These are phyloP conservation scores for Penicillium bialowiezense DNA, from an alignment of 495 filamentous ascomycete genomes.

Conservation along the genomic window DNA sequence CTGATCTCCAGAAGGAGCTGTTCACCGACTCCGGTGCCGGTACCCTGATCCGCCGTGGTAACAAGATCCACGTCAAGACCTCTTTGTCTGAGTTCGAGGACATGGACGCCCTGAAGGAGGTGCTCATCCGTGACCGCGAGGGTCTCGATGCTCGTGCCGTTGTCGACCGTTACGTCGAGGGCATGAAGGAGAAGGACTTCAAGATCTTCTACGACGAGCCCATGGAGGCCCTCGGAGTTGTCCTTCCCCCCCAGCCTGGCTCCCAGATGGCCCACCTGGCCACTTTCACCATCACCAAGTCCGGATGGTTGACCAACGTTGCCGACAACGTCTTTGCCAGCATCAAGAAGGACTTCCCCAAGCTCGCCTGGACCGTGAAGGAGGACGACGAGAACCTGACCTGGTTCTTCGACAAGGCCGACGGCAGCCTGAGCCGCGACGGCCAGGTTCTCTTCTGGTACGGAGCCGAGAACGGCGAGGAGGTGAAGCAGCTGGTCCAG, in stretches of 20 bases:
- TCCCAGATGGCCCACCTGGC: slow-evolving; percentile 70
- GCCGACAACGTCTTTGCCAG: slow-evolving; percentile 96
- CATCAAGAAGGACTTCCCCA: slow-evolving; percentile 89
- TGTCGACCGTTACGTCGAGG: slow-evolving; percentile 82
- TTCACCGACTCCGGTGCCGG: slow-evolving; percentile 96
- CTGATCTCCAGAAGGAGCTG: slow-evolving; percentile 90
- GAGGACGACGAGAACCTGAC: slow-evolving; percentile 95
- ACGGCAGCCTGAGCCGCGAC: slow-evolving; percentile 80
- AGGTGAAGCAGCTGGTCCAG: slow-evolving; percentile 81
- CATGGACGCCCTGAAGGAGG: slow-evolving; percentile 71
- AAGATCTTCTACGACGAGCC: slow-evolving; percentile 93
- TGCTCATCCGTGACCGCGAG: slow-evolving; percentile 81
- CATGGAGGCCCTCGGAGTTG: slow-evolving; percentile 95
- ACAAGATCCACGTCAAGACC: slow-evolving; percentile 77
- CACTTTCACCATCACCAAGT: slow-evolving; percentile 92
- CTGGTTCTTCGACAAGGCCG: slow-evolving; percentile 98
- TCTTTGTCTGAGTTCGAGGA: slow-evolving; percentile 78
- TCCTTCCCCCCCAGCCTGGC: slow-evolving; percentile 64
- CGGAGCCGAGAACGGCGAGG: slow-evolving; percentile 79
- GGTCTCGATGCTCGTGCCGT: slow-evolving; percentile 78
- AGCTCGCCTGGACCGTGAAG: slow-evolving; percentile 95
- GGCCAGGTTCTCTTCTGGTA: slow-evolving; percentile 97
- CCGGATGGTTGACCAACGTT: slow-evolving; percentile 92
- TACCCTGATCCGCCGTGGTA: slow-evolving; percentile 89
- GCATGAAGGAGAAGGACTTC: slow-evolving; percentile 72